These are phyloP conservation scores for Penicillium paxilli DNA, from an alignment of 495 filamentous ascomycete genomes.

Conservation along the genomic window DNA sequence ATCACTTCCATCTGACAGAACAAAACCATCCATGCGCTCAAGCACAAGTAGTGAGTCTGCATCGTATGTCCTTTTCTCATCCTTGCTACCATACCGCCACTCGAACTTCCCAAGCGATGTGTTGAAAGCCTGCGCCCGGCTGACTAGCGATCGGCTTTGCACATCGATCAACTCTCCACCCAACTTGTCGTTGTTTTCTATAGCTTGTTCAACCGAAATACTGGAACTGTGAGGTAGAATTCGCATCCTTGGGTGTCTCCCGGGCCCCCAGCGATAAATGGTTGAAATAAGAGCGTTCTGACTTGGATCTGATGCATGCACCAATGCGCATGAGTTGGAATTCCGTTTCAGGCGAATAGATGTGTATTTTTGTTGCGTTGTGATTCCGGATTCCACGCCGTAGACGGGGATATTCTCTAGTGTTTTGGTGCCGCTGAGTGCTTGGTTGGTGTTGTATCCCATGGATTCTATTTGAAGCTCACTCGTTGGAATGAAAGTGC, in stretches of 20 bases:
- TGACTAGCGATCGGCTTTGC: neutral
- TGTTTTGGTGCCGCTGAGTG: neutral
- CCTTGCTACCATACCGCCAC: neutral
- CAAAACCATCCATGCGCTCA: neutral
- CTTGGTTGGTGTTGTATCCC: neutral
- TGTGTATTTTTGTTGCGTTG: neutral
- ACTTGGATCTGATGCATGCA: neutral
- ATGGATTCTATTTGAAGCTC: neutral
- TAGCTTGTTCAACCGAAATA: neutral
- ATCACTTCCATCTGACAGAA: neutral
- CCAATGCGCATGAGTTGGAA: neutral
- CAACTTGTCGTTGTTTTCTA: neutral
- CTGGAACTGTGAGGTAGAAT: neutral
- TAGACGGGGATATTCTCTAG: neutral
- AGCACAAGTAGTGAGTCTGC: neutral
- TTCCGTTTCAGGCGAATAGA: neutral
- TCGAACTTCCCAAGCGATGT: neutral
- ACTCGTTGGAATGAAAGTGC: neutral
- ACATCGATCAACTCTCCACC: neutral
- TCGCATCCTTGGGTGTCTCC: neutral
- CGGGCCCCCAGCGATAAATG: neutral
- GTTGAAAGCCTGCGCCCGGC: neutral
- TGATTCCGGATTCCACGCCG: neutral
- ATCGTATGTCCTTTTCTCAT: neutral
- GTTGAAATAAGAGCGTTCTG: neutral